A percentile compares a stretch with the other conserved stretches of the same genome.
Conservation (phyloP, 1,284 basidiomycete genomes). For the Sporisorium graminicola region DNA sequence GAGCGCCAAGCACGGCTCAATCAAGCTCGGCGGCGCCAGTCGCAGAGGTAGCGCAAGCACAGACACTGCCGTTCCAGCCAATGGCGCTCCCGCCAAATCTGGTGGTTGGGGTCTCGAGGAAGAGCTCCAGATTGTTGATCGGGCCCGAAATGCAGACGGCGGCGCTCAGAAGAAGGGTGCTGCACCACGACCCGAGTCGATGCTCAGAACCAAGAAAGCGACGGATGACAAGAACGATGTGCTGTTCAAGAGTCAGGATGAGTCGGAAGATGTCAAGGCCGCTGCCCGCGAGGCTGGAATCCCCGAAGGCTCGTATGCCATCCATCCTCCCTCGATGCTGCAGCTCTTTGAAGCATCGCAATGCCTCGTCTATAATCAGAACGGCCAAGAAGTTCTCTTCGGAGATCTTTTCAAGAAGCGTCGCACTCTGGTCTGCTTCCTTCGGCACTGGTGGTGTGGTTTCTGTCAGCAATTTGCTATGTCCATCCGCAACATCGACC, state of each 20-base stretch:
- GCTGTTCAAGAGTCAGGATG: slow-evolving; percentile 36
- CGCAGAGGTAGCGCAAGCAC: slow-evolving; percentile 13
- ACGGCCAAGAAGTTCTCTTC: slow-evolving; percentile 78
- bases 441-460: slow-evolving; percentile 75
- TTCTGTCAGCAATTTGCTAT: slow-evolving; percentile 87
- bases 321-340: slow-evolving; percentile 58
- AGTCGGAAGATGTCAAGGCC: slow-evolving; percentile 46
- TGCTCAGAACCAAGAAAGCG: slow-evolving; percentile 32
- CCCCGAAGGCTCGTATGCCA: slow-evolving; percentile 59
- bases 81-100: background rate
- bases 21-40: slow-evolving; percentile 2
- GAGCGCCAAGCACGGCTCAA: slow-evolving; percentile 12
- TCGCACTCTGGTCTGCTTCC: slow-evolving; percentile 77
- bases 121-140: slow-evolving; percentile 44
- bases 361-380: slow-evolving; percentile 77
- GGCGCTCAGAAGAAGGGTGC: background rate
- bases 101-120: slow-evolving; percentile 47
- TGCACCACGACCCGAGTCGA: slow-evolving; percentile 21
- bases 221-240: slow-evolving; percentile 24
- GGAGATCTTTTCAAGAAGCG: slow-evolving; percentile 78
- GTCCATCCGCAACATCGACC: slow-evolving; percentile 75
- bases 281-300: slow-evolving; percentile 47
- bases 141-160: slow-evolving; percentile 10
- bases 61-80: background rate
- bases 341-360: slow-evolving; percentile 76